phyloP scores from a whole-genome alignment of 2,329 filamentous ascomycete genomes.

The Uncinocarpus reesii region DNA sequence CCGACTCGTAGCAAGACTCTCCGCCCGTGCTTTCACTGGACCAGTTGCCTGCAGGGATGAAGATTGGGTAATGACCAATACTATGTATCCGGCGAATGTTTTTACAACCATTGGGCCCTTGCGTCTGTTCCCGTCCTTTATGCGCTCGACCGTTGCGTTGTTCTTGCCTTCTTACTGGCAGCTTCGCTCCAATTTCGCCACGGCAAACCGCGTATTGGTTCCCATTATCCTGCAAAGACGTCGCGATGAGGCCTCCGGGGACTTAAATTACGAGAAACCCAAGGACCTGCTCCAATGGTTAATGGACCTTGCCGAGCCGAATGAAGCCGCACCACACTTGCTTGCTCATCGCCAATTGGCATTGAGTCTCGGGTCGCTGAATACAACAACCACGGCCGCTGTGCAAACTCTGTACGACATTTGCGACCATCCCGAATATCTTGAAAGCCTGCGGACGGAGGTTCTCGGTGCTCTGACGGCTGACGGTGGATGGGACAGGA shows the following conservation, averaged over 20 bases:
- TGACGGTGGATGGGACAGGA: slow-evolving; percentile 16
- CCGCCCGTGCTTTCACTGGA: slow-evolving; percentile 35
- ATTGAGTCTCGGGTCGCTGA: slow-evolving; percentile 15
- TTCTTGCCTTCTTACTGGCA: slow-evolving; percentile 29
- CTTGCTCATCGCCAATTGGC: slow-evolving; percentile 16
- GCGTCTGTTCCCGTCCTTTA: slow-evolving; percentile 26
- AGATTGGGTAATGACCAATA: slow-evolving; percentile 30
- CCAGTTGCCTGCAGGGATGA: slow-evolving; percentile 29
- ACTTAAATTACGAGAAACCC: slow-evolving; percentile 24
- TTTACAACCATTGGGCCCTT: slow-evolving; percentile 27
- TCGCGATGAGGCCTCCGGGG: slow-evolving; percentile 15
- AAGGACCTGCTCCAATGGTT: slow-evolving; percentile 34
- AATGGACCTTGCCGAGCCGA: slow-evolving; percentile 21
- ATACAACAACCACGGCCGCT: slow-evolving; percentile 15
- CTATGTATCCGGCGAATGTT: slow-evolving; percentile 29
- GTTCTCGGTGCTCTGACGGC: slow-evolving; percentile 13
- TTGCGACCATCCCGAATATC: slow-evolving; percentile 17
- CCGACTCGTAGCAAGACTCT: slow-evolving; percentile 31
- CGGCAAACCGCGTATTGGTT: slow-evolving; percentile 27
- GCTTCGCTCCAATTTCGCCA: slow-evolving; percentile 25
- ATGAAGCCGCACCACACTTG: slow-evolving; percentile 11
- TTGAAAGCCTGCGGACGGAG: slow-evolving; percentile 19
- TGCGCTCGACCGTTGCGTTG: slow-evolving; percentile 27
- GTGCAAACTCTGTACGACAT: slow-evolving; percentile 19
- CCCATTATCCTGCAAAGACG: slow-evolving; percentile 28